Evolutionary conservation across 345 rosid species (phyloP).

Genomic region (Citrus cavaleriei): DNA sequence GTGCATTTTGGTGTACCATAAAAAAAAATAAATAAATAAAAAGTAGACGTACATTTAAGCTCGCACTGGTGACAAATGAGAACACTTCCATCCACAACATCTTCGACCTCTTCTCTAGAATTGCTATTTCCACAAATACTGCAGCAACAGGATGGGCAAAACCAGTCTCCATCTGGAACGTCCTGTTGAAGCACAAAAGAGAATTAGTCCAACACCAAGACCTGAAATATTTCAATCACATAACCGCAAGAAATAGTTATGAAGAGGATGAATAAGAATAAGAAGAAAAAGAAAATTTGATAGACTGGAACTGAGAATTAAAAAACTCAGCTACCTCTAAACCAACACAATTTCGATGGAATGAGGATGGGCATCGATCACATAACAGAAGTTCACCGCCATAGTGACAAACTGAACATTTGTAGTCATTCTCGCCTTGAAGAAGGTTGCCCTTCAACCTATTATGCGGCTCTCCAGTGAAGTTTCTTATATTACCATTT

Average conservation of each 20-base stretch:
- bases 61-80: slow-evolving; percentile 63
- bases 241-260: neutral
- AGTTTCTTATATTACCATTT: slow-evolving; percentile 22
- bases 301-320: neutral
- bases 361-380: slow-evolving; percentile 85
- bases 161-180: slow-evolving; percentile 86
- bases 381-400: slow-evolving; percentile 79
- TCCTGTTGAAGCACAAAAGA: slow-evolving; percentile 33
- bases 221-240: neutral
- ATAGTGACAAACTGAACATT: slow-evolving; percentile 75
- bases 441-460: slow-evolving; percentile 26
- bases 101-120: slow-evolving; percentile 23
- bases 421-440: slow-evolving; percentile 46
- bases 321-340: slow-evolving; percentile 41
- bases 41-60: slow-evolving; percentile 48
- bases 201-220: neutral
- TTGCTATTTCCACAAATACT: slow-evolving; percentile 41
- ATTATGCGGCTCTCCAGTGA: slow-evolving; percentile 12
- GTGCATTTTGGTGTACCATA: neutral
- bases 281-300: neutral
- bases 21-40: neutral
- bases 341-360: slow-evolving; percentile 67
- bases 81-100: slow-evolving; percentile 21
- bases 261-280: neutral
- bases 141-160: slow-evolving; percentile 83